Percentiles rank a stretch among this genome's conserved stretches.
Evolutionary conservation across 2,329 filamentous ascomycete genomes (phyloP).

Genomic region (Fusarium protoensiforme): DNA sequence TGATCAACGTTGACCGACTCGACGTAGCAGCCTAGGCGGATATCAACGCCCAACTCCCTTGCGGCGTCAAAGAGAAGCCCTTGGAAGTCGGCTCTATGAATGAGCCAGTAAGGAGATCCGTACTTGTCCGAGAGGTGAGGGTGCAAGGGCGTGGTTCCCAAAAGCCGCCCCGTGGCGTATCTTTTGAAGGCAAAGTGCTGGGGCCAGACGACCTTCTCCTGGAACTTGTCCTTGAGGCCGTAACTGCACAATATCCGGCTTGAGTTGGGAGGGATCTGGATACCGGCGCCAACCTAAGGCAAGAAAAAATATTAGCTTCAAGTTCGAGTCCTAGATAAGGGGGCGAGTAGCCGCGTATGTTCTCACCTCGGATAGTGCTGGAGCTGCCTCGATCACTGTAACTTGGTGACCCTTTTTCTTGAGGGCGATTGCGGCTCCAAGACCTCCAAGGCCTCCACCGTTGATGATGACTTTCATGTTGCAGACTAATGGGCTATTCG

Average conservation of each 20-base stretch:
- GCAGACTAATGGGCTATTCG: neutral
- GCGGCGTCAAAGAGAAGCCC: neutral
- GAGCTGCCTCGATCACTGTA: neutral
- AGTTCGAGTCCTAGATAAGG: neutral
- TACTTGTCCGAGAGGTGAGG: neutral
- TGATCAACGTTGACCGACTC: neutral
- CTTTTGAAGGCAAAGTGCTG: neutral
- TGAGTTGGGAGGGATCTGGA: neutral
- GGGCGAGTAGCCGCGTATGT: neutral
- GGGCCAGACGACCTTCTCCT: neutral
- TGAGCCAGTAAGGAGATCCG: slow-evolving; percentile 4
- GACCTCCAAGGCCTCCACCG: neutral
- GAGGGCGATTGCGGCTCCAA: neutral
- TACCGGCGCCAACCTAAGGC: neutral
- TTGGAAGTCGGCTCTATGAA: slow-evolving; percentile 1
- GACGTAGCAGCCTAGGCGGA: neutral
- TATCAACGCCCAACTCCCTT: neutral
- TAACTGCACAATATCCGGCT: neutral
- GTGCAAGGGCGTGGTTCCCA: slow-evolving; percentile 1
- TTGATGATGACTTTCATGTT: neutral
- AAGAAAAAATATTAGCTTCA: neutral
- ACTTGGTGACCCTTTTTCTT: neutral
- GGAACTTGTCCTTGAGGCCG: neutral
- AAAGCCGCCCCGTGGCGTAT: neutral
- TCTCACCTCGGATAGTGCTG: neutral